Evolutionary conservation across 2,329 filamentous ascomycete genomes (phyloP).

Genomic region (Xylariaceae sp.): DNA sequence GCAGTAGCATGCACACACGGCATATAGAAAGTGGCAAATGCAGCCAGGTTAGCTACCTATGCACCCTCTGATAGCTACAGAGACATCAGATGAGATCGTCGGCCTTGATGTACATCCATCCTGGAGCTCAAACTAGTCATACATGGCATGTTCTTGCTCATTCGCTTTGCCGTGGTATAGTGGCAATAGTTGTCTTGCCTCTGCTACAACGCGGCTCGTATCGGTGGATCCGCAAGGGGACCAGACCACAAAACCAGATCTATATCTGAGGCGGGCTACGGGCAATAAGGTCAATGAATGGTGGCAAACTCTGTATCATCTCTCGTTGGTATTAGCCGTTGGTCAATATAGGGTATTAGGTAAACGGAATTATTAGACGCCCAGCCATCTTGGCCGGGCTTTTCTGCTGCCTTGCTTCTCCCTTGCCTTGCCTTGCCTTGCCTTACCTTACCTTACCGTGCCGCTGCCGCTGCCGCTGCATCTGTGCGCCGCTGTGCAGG

Average conservation of each 20-base stretch:
- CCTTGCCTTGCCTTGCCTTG: not conserved
- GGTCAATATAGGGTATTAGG: too few species aligned
- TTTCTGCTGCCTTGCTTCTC: not conserved
- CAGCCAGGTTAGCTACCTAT: too few species aligned
- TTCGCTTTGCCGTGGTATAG: too few species aligned
- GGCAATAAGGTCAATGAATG: too few species aligned
- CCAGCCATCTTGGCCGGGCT: not conserved
- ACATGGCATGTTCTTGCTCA: too few species aligned
- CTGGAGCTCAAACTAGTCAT: not conserved
- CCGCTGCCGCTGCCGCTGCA: not conserved
- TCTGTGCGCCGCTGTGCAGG: conserved; percentile 9
- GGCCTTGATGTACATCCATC: conserved; percentile 4
- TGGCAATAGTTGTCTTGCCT: not conserved
- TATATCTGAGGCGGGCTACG: too few species aligned
- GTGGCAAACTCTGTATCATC: too few species aligned
- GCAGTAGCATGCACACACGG: not conserved
- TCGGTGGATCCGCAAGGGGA: not conserved
- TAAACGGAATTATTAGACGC: too few species aligned
- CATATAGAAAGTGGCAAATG: conserved; percentile 2
- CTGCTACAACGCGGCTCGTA: conserved; percentile 1
- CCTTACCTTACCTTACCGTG: not conserved
- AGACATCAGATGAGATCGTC: conserved; percentile 1
- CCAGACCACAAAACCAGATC: too few species aligned
- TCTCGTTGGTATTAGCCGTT: not conserved
- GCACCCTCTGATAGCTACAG: conserved; percentile 3